Base-by-base conservation (phyloP, 352 stramenopile species). In the Globisporangium radiosum region DNA sequence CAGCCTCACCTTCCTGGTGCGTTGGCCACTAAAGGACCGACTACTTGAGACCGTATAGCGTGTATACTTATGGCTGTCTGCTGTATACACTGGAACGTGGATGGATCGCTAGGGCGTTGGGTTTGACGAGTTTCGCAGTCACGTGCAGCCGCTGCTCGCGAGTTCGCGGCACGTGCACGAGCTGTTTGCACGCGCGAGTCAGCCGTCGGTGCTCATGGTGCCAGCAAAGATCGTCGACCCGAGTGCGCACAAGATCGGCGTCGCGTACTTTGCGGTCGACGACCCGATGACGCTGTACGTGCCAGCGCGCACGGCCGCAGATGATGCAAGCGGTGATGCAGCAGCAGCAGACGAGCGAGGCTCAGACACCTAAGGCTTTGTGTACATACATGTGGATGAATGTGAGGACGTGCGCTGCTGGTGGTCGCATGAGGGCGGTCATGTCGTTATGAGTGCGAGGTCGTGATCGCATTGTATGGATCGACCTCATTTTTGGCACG, bases 271-370 rank as follows among this genome's bases (percentile, higher is more conserved):
- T 49, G 69, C 78, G 2, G 58, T 65, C 7, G 62, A 84, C 25
- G 80, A 92, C 55, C 80, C 82, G 10, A 84, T 90, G 70, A 92
- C 80, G 33, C 56, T 92, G 43, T 92, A 86, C 57, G 69, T 90
- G 43, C 56, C 82, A 14, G 54, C 44, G 11, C 17, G 10, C 19
- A 14, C 38, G 53, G 11, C 36, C 6, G 17, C 50, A 3, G 14
- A 37, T 33, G 25, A 3, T 11, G 11, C 50, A 19, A 54, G 7
- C 11, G 42, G 0, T 8, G 6, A 47, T 11, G 7, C 43, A 17
- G 25, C 25, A 33, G 2, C 25, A 33, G 25, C 25, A 33, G 25
- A 33, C 25, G 25, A 33, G 25, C 25, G 25, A 33, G 25, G 25
- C 3, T 3, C 25, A 33, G 25, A 33, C 25, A 3, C 25, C 25